Base-by-base conservation (phyloP, 73 alveolate species). In the Tetrahymena borealis region DNA sequence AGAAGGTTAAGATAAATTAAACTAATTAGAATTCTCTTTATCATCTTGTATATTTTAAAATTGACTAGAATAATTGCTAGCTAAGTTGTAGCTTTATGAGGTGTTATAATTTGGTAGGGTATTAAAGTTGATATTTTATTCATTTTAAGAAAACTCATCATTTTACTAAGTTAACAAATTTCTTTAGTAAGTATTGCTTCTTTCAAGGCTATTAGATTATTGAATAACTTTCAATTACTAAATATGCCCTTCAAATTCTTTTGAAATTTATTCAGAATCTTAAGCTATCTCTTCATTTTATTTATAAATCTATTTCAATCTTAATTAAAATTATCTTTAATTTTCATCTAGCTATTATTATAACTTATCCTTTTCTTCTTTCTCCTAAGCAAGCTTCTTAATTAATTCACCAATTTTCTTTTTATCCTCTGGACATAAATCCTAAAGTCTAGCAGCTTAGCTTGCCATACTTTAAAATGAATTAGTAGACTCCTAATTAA, bases 341-440 rank as follows among this genome's bases (percentile, higher is more conserved):
- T 98, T 92, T 93, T 94, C 91, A 94, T 97, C 91, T 90, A 94
- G 95, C 94, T 97, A 90, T 91, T 77, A 78, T 93, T 92, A 39
- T 90, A 95, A 91, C 38, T 94, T 97, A 91, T 97, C 97, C 91
- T 97, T 98, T 94, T 96, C 96, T 91, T 97, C 98, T 13, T 97
- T 94, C 94, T 98, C 99, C 39, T 96, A 91, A 11, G 99, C 99
- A 79, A 98, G 92, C 91, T 98, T 97, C 93, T 97, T 98, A 16
- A 98, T 97, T 33, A 98, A 93, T 79, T 98, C 99, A n/a, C 99
- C 99, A 3, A 98, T 98, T 94, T 98, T 98, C 32, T 98, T 97
- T 91, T 98, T 98, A 94, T 98, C 99, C 94, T 98, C 99, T 7
- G 99, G 98, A 93, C 99, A 98, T 38, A 98, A 92, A 94, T 98